Evolutionary conservation across 768 basidiomycete species (phyloP).

Genomic region (Podaxis sp.): DNA sequence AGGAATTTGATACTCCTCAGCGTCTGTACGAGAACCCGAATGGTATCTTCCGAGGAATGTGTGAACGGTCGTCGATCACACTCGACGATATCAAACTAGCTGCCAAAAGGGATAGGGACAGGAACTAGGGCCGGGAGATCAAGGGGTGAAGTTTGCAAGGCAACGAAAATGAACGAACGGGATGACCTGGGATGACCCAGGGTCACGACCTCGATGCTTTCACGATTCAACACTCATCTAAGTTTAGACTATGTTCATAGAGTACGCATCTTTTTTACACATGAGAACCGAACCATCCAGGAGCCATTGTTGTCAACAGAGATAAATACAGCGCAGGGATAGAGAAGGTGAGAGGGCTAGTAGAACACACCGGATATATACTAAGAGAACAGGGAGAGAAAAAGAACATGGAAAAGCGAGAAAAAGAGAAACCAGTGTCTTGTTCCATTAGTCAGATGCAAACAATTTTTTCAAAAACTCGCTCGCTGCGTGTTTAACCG

Average conservation of each 20-base stretch:
- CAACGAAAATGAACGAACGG: not conserved
- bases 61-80: slow-evolving; percentile 75
- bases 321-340: slow-evolving; percentile 9
- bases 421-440: not conserved
- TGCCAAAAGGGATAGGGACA: not conserved
- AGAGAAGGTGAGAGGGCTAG: slow-evolving; percentile 1
- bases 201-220: not conserved
- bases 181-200: not conserved
- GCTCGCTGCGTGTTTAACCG: slow-evolving; percentile 62
- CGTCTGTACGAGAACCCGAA: slow-evolving; percentile 53
- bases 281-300: slow-evolving; percentile 10
- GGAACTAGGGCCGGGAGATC: not conserved
- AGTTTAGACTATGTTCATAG: not conserved
- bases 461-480: slow-evolving; percentile 65
- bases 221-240: not conserved
- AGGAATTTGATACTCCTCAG: slow-evolving; percentile 83
- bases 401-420: not conserved
- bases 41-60: slow-evolving; percentile 85
- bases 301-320: slow-evolving; percentile 5
- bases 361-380: slow-evolving; percentile 10
- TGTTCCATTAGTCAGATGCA: slow-evolving; percentile 5
- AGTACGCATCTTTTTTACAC: not conserved
- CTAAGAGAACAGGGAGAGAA: not conserved
- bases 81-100: slow-evolving; percentile 62
- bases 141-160: too few species aligned